Percentiles rank a stretch among this genome's conserved stretches.
Conservation (phyloP, 2,329 filamentous ascomycete species). For the Epichloe gansuensis region DNA sequence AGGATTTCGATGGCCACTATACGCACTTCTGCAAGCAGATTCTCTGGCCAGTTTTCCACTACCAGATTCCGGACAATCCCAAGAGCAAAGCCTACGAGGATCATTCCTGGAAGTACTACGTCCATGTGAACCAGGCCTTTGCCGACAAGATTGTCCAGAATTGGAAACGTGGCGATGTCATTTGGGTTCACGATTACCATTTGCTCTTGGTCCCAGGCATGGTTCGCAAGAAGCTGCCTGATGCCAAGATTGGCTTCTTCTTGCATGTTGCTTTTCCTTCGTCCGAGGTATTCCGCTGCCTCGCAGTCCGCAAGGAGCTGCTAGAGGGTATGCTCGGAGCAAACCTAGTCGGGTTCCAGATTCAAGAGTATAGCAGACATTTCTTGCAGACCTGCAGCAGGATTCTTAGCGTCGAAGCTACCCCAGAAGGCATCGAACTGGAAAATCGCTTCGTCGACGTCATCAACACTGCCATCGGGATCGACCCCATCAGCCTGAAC, state of each 20-base stretch:
- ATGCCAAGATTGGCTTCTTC: slow-evolving; percentile 94
- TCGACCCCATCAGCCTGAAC: slow-evolving; percentile 67
- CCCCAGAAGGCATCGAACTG: slow-evolving; percentile 73
- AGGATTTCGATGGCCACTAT: slow-evolving; percentile 90
- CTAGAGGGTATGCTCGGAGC: slow-evolving; percentile 87
- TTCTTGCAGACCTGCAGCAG: slow-evolving; percentile 94
- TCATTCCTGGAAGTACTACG: slow-evolving; percentile 92
- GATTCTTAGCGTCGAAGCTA: slow-evolving; percentile 79
- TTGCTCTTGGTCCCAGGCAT: slow-evolving; percentile 78
- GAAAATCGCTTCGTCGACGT: slow-evolving; percentile 92
- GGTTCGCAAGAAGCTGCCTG: slow-evolving; percentile 78
- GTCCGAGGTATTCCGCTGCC: slow-evolving; percentile 86
- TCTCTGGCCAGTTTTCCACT: slow-evolving; percentile 94
- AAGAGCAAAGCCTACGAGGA: slow-evolving; percentile 98
- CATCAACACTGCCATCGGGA: slow-evolving; percentile 73
- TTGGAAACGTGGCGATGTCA: slow-evolving; percentile 85
- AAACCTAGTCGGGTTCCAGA: slow-evolving; percentile 88
- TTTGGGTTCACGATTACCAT: slow-evolving; percentile 96
- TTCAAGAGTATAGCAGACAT: slow-evolving; percentile 82
- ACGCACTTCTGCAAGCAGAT: slow-evolving; percentile 96
- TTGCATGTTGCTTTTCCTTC: slow-evolving; percentile 91
- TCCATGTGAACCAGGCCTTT: slow-evolving; percentile 84
- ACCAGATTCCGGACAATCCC: slow-evolving; percentile 93
- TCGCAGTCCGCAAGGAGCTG: slow-evolving; percentile 75
- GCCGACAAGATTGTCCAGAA: slow-evolving; percentile 80